phyloP scores from a whole-genome alignment of 441 rosid genomes.

The Hura crepitans region DNA sequence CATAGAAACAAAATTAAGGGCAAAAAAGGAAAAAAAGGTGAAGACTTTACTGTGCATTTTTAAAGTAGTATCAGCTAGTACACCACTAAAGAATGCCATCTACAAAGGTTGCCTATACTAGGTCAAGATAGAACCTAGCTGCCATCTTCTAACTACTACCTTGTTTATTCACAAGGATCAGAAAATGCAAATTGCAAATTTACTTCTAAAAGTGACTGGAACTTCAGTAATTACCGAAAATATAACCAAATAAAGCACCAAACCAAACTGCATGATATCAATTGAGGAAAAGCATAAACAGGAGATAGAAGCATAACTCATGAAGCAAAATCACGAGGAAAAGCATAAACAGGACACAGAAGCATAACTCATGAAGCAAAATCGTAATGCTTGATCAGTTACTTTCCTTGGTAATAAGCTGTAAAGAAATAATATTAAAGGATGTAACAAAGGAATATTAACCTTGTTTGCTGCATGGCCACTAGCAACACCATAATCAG shows the following conservation, averaged over 20 bases:
- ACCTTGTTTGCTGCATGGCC: constrained; percentile 56
- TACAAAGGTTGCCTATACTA: neutral
- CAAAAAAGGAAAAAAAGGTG: neutral
- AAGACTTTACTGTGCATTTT: neutral
- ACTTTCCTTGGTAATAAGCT: neutral
- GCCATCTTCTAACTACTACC: neutral
- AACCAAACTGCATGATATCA: neutral
- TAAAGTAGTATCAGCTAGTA: neutral
- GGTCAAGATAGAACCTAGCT: neutral
- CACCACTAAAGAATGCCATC: neutral
- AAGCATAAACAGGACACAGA: neutral
- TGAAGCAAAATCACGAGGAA: neutral
- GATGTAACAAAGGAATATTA: constrained; percentile 3
- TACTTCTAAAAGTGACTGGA: neutral
- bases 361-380: neutral
- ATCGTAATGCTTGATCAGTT: neutral
- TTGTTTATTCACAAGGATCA: neutral
- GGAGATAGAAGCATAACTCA: too few relatives aligned
- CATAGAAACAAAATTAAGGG: neutral
- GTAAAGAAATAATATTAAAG: neutral
- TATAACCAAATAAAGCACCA: neutral
- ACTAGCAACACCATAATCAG: constrained; percentile 48
- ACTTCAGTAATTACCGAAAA: neutral
- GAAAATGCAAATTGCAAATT: neutral
- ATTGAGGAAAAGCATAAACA: neutral